Percentiles rank a stretch among this genome's conserved stretches.
These are phyloP conservation scores for Epichloe sibirici DNA, from an alignment of 2,329 filamentous ascomycete species.

Conservation along the genomic window DNA sequence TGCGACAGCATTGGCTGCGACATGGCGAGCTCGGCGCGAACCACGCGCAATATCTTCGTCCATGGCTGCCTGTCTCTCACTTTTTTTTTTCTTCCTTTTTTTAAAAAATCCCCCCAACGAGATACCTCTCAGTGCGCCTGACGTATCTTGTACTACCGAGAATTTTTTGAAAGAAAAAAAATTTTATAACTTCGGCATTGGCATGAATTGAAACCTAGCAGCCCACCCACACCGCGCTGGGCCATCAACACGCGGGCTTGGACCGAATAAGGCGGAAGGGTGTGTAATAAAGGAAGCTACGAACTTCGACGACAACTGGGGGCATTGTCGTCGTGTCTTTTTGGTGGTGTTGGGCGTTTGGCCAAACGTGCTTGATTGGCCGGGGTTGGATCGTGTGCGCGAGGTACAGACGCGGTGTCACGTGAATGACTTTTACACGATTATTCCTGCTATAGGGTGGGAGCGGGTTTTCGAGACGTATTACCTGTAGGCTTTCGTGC, in stretches of 20 bases:
- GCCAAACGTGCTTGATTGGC: neutral
- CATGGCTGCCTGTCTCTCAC: conserved; percentile 10
- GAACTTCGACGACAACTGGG: too few relatives aligned
- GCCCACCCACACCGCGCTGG: neutral
- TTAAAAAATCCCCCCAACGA: too few relatives aligned
- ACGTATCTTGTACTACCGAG: too few relatives aligned
- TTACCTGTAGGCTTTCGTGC: too few relatives aligned
- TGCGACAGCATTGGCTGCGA: conserved; percentile 10
- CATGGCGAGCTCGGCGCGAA: conserved; percentile 19
- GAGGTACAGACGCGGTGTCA: neutral
- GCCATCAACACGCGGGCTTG: neutral
- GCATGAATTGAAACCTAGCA: neutral
- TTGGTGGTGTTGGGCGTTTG: neutral
- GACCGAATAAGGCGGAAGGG: too few relatives aligned
- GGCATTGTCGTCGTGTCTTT: too few relatives aligned
- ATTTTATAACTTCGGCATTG: neutral
- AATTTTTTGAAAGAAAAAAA: too few relatives aligned
- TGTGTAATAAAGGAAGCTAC: too few relatives aligned
- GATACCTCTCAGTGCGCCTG: too few relatives aligned
- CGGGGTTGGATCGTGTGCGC: neutral
- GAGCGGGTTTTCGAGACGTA: too few relatives aligned
- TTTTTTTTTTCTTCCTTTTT: neutral
- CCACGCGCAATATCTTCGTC: conserved; percentile 19
- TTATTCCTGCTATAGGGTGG: too few relatives aligned
- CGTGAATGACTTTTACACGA: neutral